These are phyloP conservation scores for Phytopythium kandeliae DNA, from an alignment of 352 stramenopile species.

Conservation along the genomic window DNA sequence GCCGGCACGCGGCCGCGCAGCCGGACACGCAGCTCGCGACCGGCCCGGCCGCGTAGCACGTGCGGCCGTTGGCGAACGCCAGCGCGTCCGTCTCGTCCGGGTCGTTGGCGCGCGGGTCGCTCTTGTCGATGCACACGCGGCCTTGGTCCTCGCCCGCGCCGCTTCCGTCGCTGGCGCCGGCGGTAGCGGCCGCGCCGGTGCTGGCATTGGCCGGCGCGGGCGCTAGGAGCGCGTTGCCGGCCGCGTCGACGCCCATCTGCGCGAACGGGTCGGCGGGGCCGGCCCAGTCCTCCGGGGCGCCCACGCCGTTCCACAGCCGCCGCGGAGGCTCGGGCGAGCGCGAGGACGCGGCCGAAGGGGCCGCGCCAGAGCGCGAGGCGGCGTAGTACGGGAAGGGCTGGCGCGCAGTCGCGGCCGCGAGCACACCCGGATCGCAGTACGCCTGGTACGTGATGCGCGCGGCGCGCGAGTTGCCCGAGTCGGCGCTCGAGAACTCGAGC, in stretches of 20 bases:
- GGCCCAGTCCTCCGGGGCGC: slow-evolving; percentile 26
- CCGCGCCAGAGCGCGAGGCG: no score
- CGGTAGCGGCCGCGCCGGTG: slow-evolving; percentile 10
- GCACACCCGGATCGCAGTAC: slow-evolving; percentile 44
- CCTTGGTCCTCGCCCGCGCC: slow-evolving; percentile 21
- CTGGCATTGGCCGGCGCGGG: slow-evolving; percentile 7
- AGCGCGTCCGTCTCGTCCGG: neutral
- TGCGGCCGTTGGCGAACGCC: slow-evolving; percentile 30
- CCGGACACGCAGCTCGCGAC: slow-evolving; percentile 49
- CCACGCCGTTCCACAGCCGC: slow-evolving; percentile 63
- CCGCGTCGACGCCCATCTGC: slow-evolving; percentile 45
- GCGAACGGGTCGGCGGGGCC: slow-evolving; percentile 56
- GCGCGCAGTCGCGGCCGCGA: slow-evolving; percentile 23
- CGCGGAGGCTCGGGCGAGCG: slow-evolving; percentile 28
- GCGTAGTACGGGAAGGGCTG: slow-evolving; percentile 43
- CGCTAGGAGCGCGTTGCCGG: slow-evolving; percentile 33
- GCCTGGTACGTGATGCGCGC: slow-evolving; percentile 58
- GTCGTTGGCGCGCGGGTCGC: slow-evolving; percentile 7
- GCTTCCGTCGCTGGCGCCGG: slow-evolving; percentile 3
- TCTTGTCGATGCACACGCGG: slow-evolving; percentile 59
- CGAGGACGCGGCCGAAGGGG: slow-evolving; percentile 1
- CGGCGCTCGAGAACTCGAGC: slow-evolving; percentile 39
- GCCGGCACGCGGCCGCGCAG: slow-evolving; percentile 46
- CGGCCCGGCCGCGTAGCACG: slow-evolving; percentile 41
- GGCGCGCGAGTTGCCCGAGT: slow-evolving; percentile 26